Percentiles rank a stretch among this genome's conserved stretches.
phyloP scores from a whole-genome alignment of 2,329 filamentous ascomycete genomes.

The Penicillium psychrosexuale region DNA sequence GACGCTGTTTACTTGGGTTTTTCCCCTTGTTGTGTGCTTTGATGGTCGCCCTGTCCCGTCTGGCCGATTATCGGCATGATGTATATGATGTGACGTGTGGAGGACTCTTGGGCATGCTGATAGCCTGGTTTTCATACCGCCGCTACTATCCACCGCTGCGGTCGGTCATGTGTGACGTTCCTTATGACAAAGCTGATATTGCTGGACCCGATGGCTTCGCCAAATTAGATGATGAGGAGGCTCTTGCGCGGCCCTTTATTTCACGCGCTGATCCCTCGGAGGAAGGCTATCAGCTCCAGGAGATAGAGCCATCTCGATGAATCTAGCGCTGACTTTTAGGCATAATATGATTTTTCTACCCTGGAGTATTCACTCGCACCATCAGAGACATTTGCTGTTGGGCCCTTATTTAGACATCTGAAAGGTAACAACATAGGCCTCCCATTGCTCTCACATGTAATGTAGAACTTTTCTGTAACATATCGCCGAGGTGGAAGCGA shows the following conservation, averaged over 20 bases:
- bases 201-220: slow-evolving; percentile 27
- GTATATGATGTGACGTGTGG: slow-evolving; percentile 61
- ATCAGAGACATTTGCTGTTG: neutral
- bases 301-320: slow-evolving; percentile 12
- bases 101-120: slow-evolving; percentile 51
- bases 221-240: slow-evolving; percentile 36
- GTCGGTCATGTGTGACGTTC: slow-evolving; percentile 50
- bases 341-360: neutral
- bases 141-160: slow-evolving; percentile 58
- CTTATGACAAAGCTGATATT: slow-evolving; percentile 42
- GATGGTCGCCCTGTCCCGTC: slow-evolving; percentile 59
- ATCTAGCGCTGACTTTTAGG: neutral
- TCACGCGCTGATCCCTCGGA: slow-evolving; percentile 15
- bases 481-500: neutral
- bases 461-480: neutral
- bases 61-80: slow-evolving; percentile 64
- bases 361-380: neutral
- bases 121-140: slow-evolving; percentile 59
- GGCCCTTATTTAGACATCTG: neutral
- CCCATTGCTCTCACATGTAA: neutral
- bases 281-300: slow-evolving; percentile 28
- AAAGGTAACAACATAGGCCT: neutral
- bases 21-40: slow-evolving; percentile 56
- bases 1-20: slow-evolving; percentile 54
- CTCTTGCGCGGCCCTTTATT: slow-evolving; percentile 13